These are phyloP conservation scores for Leishmania major DNA, from an alignment of 208 protist species.

Conservation along the genomic window DNA sequence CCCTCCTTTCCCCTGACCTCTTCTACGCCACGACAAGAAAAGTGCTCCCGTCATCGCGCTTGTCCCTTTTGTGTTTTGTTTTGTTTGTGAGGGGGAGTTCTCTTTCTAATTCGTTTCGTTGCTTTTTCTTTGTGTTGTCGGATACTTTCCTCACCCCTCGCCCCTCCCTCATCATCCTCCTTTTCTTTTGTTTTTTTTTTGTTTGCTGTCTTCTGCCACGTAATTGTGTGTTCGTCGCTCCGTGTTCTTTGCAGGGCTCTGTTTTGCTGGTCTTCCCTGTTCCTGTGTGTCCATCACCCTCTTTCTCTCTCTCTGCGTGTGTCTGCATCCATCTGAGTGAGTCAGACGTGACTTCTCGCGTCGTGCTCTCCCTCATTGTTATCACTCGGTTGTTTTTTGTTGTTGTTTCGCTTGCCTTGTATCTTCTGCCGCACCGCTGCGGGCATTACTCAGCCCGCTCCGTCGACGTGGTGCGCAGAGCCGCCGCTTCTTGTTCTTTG, in stretches of 20 bases:
- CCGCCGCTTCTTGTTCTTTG: not conserved
- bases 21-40: no score
- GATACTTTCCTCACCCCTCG: not conserved
- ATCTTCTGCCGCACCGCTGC: not conserved
- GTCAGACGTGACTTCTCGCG: not conserved
- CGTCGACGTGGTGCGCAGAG: not conserved
- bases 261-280: no score
- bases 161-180: not conserved
- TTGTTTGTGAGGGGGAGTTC: not conserved
- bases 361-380: not conserved
- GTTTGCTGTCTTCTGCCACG: not conserved
- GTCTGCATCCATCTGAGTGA: not conserved
- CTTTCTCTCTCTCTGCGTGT: not conserved
- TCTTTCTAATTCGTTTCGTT: no score
- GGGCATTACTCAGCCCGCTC: not conserved
- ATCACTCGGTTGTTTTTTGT: constrained; percentile 3
- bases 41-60: not conserved
- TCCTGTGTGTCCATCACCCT: not conserved
- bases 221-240: not conserved
- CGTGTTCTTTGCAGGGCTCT: not conserved
- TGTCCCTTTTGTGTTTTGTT: not conserved
- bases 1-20: no score
- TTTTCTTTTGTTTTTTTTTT: not conserved
- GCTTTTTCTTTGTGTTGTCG: no score
- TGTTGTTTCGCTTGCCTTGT: not conserved